Conservation (phyloP, 176 grass and related monocot species). For the Dactylis glomerata region DNA sequence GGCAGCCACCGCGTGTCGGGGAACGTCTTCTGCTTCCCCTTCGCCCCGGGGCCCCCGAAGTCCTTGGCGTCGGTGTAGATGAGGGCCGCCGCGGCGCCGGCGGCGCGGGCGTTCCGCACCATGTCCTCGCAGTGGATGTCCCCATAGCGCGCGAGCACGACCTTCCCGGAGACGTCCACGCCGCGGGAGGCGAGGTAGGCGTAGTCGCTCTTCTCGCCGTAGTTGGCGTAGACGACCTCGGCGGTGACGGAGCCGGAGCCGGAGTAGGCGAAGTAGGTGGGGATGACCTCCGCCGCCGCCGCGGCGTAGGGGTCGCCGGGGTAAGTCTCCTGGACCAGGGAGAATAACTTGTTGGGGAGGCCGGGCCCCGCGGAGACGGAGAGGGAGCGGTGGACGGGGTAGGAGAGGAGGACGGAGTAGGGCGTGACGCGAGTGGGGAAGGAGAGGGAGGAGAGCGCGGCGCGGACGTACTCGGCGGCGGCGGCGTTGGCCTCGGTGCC, state of each 20-base stretch:
- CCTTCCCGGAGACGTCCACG: conserved; percentile 59
- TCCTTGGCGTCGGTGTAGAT: conserved; percentile 85
- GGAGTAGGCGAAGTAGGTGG: conserved; percentile 84
- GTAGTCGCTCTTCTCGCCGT: conserved; percentile 73
- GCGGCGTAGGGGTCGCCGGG: conserved; percentile 45
- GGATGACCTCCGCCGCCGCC: conserved; percentile 45
- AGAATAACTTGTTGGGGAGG: conserved; percentile 27
- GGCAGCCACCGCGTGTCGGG: conserved; percentile 65
- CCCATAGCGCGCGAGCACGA: conserved; percentile 73
- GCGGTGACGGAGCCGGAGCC: conserved; percentile 64
- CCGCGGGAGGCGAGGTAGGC: conserved; percentile 48
- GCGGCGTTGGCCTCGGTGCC: conserved; percentile 54
- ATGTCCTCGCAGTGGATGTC: conserved; percentile 89
- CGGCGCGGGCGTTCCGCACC: conserved; percentile 59
- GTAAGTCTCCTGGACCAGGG: conserved; percentile 52
- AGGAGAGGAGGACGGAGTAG: conserved; percentile 81
- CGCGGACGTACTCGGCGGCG: conserved; percentile 50
- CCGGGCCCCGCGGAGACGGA: conserved; percentile 40
- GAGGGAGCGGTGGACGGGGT: conserved; percentile 65
- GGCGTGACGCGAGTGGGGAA: conserved; percentile 47
- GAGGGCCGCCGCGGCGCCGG: conserved; percentile 57
- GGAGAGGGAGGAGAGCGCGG: conserved; percentile 38
- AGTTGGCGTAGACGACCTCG: conserved; percentile 76
- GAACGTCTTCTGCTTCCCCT: conserved; percentile 33
- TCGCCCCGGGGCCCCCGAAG: conserved; percentile 38